phyloP scores from a whole-genome alignment of 495 filamentous ascomycete genomes.

The Lasiosphaeris hirsuta region DNA sequence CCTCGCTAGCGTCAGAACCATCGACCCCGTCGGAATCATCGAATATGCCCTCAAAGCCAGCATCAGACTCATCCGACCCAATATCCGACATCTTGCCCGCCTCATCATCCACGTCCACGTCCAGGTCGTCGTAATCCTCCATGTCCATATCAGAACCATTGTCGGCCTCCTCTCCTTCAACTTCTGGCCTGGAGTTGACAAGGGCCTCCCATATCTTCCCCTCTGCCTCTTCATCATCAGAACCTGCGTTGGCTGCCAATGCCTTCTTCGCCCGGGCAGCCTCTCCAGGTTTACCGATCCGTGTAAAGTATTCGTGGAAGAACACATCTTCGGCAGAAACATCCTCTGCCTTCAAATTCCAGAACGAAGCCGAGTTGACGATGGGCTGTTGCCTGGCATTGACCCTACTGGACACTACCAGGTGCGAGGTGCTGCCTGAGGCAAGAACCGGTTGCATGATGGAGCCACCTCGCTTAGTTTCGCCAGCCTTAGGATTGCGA shows the following conservation, averaged over 20 bases:
- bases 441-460: constrained; percentile 94
- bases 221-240: constrained; percentile 53
- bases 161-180: constrained; percentile 54
- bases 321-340: constrained; percentile 90
- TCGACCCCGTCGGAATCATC: constrained; percentile 49
- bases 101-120: constrained; percentile 35
- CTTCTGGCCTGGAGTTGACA: constrained; percentile 55
- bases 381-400: constrained; percentile 46
- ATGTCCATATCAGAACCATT: constrained; percentile 52
- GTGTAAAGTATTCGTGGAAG: constrained; percentile 94
- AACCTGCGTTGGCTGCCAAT: constrained; percentile 37
- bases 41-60: constrained; percentile 35
- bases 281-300: constrained; percentile 62
- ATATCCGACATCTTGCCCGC: constrained; percentile 34
- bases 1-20: constrained; percentile 30
- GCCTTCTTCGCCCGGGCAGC: constrained; percentile 56
- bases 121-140: constrained; percentile 43
- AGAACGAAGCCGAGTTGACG: constrained; percentile 87
- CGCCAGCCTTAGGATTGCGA: constrained; percentile 73
- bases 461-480: constrained; percentile 65
- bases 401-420: constrained; percentile 59
- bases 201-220: constrained; percentile 94
- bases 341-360: constrained; percentile 82
- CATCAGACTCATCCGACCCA: constrained; percentile 39
- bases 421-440: constrained; percentile 54